phyloP scores from a whole-genome alignment of 306 rosid genomes.

The Ammopiptanthus mongolicus region DNA sequence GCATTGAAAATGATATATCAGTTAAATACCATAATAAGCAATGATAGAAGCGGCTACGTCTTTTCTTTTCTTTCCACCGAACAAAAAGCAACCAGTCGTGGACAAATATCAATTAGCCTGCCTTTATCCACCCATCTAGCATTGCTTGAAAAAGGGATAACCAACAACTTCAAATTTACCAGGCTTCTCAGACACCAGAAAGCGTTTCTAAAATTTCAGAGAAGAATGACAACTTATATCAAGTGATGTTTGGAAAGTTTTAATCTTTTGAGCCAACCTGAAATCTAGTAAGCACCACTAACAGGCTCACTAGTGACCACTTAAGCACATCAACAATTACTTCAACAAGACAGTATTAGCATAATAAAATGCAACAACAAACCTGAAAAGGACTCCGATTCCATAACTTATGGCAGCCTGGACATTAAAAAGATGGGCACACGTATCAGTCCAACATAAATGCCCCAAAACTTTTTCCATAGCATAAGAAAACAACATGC shows the following conservation, averaged over 20 bases:
- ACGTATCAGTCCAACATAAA: slow-evolving; percentile 4
- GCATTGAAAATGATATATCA: slow-evolving; percentile 31
- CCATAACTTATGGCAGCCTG: slow-evolving; percentile 89
- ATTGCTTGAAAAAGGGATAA: neutral
- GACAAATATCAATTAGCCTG: slow-evolving; percentile 6
- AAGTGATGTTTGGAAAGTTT: neutral
- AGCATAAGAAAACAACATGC: neutral
- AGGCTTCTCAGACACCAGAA: neutral
- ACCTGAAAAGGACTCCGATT: slow-evolving; percentile 78
- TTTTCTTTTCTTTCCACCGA: neutral
- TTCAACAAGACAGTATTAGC: neutral
- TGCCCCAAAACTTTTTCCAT: neutral
- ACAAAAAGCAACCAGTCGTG: neutral
- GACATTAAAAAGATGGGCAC: slow-evolving; percentile 16
- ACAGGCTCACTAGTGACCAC: neutral
- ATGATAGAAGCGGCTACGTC: neutral
- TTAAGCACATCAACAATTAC: neutral
- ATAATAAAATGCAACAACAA: slow-evolving; percentile 18
- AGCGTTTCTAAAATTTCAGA: neutral
- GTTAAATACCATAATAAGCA: slow-evolving; percentile 14
- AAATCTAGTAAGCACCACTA: slow-evolving; percentile 6
- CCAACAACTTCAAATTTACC: neutral
- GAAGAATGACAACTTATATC: slow-evolving; percentile 2
- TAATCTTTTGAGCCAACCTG: neutral
- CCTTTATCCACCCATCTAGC: neutral